Base-by-base conservation (phyloP, 805 yeast genomes). In the Yamadazyma tumulicola region DNA sequence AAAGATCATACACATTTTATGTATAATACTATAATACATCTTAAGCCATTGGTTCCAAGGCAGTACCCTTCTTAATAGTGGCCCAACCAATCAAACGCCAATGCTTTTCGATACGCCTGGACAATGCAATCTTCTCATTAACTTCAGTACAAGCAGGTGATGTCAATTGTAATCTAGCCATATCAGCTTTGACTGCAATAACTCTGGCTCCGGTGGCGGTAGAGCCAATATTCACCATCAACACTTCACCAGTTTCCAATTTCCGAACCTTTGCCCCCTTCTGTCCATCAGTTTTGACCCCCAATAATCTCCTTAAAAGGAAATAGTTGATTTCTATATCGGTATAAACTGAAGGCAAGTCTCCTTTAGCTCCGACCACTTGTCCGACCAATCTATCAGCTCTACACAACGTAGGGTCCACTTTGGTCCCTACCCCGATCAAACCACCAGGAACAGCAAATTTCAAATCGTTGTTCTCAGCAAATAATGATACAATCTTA, bases 41-140 rank as follows among this genome's bases (percentile, higher is more conserved):
- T 22, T 31, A 30, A n/a, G 73, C 73, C 51, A 79, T 67, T 50
- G 93, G 93, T 57, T 85, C 94, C 59, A 85, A 75, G 38, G 89
- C 81, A 42, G 89, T 82, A 67, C 96, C 96, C 68, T 85, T 87
- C 69, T 85, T 85, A 61, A 89, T 91, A 33, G 96, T 88, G 52
- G 98, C 99, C 99, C 99, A 93, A 54, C 99, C 99, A 69, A 93
- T 93, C 62, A 93, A 76, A 77, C 99, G 93, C 96, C 97, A 93
- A 67, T 93, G 99, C 79, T 91, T 91, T 62, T 93, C 99, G 54
- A 93, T 93, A 78, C 98, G 89, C 77, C 99, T 85, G 29, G 97
- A 88, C 57, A 93, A 73, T 25, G 99, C 99, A 64, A 93, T 91
- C 82, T 93, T 91, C 72, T 93, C 99, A 50, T 94, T 86, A 33